Evolutionary conservation across 257 asterid genomes (phyloP).

Genomic region (Nicotiana tomentosiformis): DNA sequence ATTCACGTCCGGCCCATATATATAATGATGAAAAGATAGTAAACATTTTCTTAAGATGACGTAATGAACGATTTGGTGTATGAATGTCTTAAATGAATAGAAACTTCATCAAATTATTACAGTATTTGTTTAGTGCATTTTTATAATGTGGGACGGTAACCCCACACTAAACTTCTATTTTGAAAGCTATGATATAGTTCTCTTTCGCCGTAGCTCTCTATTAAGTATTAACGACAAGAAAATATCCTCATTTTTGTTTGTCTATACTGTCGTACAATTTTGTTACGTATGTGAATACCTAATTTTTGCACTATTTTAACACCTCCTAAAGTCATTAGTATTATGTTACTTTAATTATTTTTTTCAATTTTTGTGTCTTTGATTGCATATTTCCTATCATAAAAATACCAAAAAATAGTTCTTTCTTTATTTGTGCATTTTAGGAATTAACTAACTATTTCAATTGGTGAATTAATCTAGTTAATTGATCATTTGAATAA

Average conservation of each 20-base stretch:
- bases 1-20: background rate
- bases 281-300: background rate
- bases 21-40: background rate
- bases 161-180: background rate
- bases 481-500: too few species aligned
- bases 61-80: background rate
- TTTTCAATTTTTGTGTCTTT: too few species aligned
- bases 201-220: background rate
- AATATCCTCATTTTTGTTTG: background rate
- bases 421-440: too few species aligned
- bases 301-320: too few species aligned
- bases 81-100: background rate
- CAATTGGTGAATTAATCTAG: too few species aligned
- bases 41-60: background rate
- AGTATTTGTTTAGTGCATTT: background rate
- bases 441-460: too few species aligned
- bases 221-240: background rate
- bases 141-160: background rate
- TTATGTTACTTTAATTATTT: too few species aligned
- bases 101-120: background rate
- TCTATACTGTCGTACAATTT: background rate
- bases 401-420: too few species aligned
- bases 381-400: too few species aligned
- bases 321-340: too few species aligned
- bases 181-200: background rate